Conservation (phyloP, 345 rosid genomes). For the Hypericum androsaemum region DNA sequence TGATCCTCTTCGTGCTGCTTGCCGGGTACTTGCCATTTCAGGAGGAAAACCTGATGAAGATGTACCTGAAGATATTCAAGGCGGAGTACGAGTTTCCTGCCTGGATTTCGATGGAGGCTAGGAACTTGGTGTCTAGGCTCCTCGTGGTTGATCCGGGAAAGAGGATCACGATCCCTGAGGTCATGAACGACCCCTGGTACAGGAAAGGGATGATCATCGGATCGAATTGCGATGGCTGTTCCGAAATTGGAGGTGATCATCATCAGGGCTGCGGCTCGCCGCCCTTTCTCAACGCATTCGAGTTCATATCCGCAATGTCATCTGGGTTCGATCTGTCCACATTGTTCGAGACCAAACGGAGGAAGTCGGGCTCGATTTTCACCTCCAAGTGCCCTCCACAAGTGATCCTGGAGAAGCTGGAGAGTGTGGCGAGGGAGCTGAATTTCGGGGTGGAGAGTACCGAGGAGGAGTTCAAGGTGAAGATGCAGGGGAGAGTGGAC, state of each 20-base stretch:
- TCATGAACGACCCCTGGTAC: slow-evolving; percentile 12
- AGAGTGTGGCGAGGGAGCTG: slow-evolving; percentile 9
- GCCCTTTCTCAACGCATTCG: slow-evolving; percentile 14
- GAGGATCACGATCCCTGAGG: slow-evolving; percentile 12
- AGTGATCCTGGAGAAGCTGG: slow-evolving; percentile 11
- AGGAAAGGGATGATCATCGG: neutral
- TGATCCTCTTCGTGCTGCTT: slow-evolving; percentile 18
- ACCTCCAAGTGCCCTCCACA: slow-evolving; percentile 15
- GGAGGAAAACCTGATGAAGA: slow-evolving; percentile 17
- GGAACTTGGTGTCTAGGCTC: slow-evolving; percentile 14
- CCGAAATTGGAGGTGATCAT: neutral
- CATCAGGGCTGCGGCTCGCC: slow-evolving; percentile 1
- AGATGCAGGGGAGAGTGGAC: slow-evolving; percentile 13
- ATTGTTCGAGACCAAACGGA: slow-evolving; percentile 14
- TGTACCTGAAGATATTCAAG: slow-evolving; percentile 23
- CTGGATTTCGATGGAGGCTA: slow-evolving; percentile 17
- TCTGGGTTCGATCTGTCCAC: slow-evolving; percentile 17
- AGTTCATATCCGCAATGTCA: slow-evolving; percentile 17
- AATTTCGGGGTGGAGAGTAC: slow-evolving; percentile 8
- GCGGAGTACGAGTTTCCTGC: slow-evolving; percentile 18
- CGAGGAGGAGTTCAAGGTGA: slow-evolving; percentile 10
- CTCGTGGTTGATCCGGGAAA: slow-evolving; percentile 17
- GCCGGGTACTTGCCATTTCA: slow-evolving; percentile 19
- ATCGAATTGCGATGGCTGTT: neutral
- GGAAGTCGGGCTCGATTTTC: slow-evolving; percentile 21